Evolutionary conservation across 2,329 filamentous ascomycete genomes (phyloP).

Genomic region (Tolypocladium ophioglossoides): DNA sequence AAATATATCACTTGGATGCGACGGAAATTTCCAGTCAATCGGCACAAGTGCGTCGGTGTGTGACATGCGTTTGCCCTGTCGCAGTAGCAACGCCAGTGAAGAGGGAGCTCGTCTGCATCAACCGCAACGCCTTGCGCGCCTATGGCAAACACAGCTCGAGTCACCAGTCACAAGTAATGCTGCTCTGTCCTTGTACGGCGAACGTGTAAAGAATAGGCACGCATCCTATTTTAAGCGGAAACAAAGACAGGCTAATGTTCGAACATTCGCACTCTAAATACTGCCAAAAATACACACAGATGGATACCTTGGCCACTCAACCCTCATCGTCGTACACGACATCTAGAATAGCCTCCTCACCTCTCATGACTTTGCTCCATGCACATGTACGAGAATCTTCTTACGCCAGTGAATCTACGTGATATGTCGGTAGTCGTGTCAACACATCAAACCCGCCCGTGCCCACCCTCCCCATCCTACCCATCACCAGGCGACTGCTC

Average conservation of each 20-base stretch:
- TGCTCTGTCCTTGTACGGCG: too few species aligned
- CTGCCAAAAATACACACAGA: neutral
- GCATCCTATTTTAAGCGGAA: neutral
- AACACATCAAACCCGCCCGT: constrained; percentile 91
- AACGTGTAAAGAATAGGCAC: neutral
- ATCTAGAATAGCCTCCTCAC: neutral
- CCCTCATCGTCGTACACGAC: neutral
- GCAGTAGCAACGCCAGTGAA: too few species aligned
- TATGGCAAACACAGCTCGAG: neutral
- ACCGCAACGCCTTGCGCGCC: neutral
- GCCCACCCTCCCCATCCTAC: constrained; percentile 69
- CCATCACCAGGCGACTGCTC: constrained; percentile 80
- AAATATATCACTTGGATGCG: too few species aligned
- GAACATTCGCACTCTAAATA: neutral
- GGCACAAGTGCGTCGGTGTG: too few species aligned
- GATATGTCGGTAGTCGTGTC: constrained; percentile 44
- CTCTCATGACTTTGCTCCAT: neutral
- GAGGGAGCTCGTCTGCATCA: too few species aligned
- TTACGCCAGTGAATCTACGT: constrained; percentile 11
- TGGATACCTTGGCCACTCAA: neutral
- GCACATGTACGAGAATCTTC: neutral
- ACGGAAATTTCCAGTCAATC: too few species aligned
- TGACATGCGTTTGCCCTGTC: too few species aligned
- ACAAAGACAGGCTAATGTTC: neutral
- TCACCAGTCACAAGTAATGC: neutral